A percentile compares a stretch with the other conserved stretches of the same genome.
These are phyloP conservation scores for Carex scoparia DNA, from an alignment of 176 grass and related monocot genomes.

Conservation along the genomic window DNA sequence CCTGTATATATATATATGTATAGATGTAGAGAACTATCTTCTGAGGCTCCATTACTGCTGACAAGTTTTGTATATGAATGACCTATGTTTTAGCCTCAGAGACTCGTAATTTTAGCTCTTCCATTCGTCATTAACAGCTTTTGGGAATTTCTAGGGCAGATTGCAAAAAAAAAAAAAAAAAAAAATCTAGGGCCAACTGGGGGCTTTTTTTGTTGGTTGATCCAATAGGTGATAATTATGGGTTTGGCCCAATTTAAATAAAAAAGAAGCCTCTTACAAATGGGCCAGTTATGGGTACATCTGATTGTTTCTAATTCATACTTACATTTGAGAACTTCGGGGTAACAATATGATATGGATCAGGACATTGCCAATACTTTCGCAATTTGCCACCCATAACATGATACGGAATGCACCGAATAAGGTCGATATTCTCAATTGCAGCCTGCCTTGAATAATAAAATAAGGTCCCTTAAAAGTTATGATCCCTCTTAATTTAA, in stretches of 20 bases:
- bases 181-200: too few relatives aligned
- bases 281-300: neutral
- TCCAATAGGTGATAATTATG: neutral
- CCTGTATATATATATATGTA: neutral
- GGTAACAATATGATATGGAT: neutral
- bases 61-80: neutral
- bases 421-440: neutral
- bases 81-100: neutral
- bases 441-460: neutral
- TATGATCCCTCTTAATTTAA: neutral
- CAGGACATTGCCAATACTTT: neutral
- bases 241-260: conserved; percentile 7
- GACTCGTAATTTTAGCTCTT: neutral
- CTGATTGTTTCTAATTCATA: neutral
- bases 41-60: neutral
- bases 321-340: neutral
- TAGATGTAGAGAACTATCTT: neutral
- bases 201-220: neutral
- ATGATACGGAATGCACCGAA: neutral
- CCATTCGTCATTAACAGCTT: neutral
- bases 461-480: neutral
- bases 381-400: neutral
- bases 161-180: too few relatives aligned
- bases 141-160: neutral
- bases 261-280: neutral